Evolutionary conservation across 306 rosid species (phyloP), one percentile per base, ranked within the genome.

Genomic region (Fagus sylvatica): DNA sequence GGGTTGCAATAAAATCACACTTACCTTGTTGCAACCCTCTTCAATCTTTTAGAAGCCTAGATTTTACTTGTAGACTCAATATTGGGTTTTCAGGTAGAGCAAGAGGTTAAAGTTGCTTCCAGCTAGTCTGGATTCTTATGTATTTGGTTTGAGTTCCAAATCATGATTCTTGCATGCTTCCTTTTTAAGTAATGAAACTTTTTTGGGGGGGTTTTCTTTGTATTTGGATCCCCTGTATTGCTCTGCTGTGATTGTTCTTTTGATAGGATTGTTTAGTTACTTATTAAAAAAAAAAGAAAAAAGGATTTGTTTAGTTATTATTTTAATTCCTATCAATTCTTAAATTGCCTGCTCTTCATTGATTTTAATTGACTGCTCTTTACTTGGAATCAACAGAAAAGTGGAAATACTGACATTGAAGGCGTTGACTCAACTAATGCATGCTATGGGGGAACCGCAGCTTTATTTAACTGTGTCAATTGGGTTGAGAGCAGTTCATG

Each of bases 361-460:
- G 59, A 46, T 4, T 42, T 42, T 74, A 55, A 65, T 70, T 40
- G 32, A 51, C 55, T 2, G 39, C 10, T 64, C 30, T 43, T 81
- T 77, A 62, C 76, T 46, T 83, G 75, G 78, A 83, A 79, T 71
- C 36, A 78, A 77, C 97, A 95, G 98, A 88, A 89, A 83, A 75
- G 51, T 81, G 98, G 96, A 78, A 95, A 95, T 74, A 89, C 97
- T 1, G 98, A 95, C 86, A 88, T 95, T 42, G 98, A 95, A 80
- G 98, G 98, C 39, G 98, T 95, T 30, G 98, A 95, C 86, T 95
- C 98, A 51, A 88, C 93, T 39, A 95, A 95, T 78, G 98, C 98
- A 49, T 95, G 98, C 93, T 95, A 95, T 77, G 98, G 98, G 42
- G 98, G 98, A 79, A 95, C 98, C 74, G 98, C 98, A 36, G 98